Base-by-base conservation (phyloP, 2,329 filamentous ascomycete species). In the Aurifilum marmelostoma region DNA sequence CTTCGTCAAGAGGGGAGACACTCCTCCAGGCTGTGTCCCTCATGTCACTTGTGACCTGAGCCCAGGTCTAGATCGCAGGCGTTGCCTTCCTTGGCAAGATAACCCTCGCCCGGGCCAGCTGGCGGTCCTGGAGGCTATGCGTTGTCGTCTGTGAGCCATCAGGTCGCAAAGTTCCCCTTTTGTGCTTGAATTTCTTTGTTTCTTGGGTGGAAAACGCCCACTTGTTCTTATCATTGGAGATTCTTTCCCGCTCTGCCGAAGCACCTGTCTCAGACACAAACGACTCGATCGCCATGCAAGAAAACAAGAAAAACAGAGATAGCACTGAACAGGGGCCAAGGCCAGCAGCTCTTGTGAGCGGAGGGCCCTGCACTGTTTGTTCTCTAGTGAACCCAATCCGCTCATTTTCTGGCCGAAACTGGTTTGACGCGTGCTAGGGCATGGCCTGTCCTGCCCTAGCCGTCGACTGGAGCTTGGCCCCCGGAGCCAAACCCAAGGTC, bases 221-320 rank as follows among this genome's bases (percentile, higher is more conserved):
- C 4, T 16, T 14, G 12, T 41, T 16, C 12, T 41, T 14, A 41
- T 47, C 18, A 6, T 47, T 47, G 41, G 21, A 47, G 41, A 21
- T 21, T 5, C 50, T 27, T 34, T 34, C 14, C 34, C 24, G 9
- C 58, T 39, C 11, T 54, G 29, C 43, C 50, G 37, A 56, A 67
- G 8, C 43, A 41, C 27, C 32, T 69, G 67, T 69, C 67, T 69
- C 50, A 69, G 67, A 69, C 67, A 69, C 41, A 52, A 56, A 34
- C 39, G 54, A 62, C 60, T 65, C 64, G 67, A 67, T 58, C 34
- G 50, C 43, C 32, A 65, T n/a, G n/a, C 47, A 56, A 29, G 54
- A n/a, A 34, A 34, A 34, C 4, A 34, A 34, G 8, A 34, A 34
- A 34, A 34, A 34, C 4, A 34, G 34, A 54, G 27, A 56, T 14